Evolutionary conservation across 2,329 filamentous ascomycete species (phyloP), one percentile per base, ranked within the genome.

Genomic region (Balansia obtecta): DNA sequence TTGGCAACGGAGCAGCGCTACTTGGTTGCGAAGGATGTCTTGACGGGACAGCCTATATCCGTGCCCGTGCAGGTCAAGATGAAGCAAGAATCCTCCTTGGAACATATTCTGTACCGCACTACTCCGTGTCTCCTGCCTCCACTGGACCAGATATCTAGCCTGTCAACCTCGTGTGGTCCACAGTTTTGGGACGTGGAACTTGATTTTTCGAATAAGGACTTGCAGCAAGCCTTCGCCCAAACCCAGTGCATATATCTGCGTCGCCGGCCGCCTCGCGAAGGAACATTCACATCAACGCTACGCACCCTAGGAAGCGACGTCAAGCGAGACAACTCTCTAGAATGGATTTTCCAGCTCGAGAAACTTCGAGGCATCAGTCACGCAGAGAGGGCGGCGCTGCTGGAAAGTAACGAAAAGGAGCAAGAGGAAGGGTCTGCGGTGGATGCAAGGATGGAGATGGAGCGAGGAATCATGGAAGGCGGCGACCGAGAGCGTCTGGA

Each of bases 1-100:
- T 75, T 98, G 3, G 93, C 93, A 1, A 85, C 87, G 0, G 93
- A 98, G 60, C 81, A 88, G 10, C 80, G 94, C 48, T 97, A 91
- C 62, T 77, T 98, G 0, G 80, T 98, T 1, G 80, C 88, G 16
- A 86, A 91, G 54, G 93, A 98, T 58, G 79, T 93, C 3, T 83
- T 93, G 52, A 95, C 88, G 0, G 82, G 85, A 40, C 82, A 88
- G 42, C 86, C 90, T 0, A 79, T 95, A 46, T 79, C 82, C 8
- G 77, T 90, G 2, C 81, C 86, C 0, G 74, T 95, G 44, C 74
- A 75, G 4, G 75, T 95, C 50, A 75, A 71, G 10, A 73, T 88
- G 53, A 77, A 68, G 49, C 53, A 61, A 61, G 39, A 63, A 60
- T 48, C 64, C 66, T 52, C 69, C 61, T 57, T 63, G 61, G 67